phyloP scores from a whole-genome alignment of 441 rosid genomes.

The Adansonia madagascariensis region DNA sequence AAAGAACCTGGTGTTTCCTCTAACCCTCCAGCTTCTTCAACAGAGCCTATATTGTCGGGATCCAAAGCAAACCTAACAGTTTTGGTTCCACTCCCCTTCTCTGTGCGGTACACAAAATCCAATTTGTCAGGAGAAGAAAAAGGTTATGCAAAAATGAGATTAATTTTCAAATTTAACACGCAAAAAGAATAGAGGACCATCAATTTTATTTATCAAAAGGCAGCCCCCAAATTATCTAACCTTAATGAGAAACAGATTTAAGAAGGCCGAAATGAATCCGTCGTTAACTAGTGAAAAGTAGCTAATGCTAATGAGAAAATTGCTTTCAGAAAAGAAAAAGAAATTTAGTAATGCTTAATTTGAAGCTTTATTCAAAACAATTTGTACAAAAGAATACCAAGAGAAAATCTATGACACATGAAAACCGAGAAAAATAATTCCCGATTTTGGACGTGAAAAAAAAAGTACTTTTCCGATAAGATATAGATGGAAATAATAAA shows the following conservation, averaged over 20 bases:
- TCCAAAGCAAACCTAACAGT: slow-evolving; percentile 34
- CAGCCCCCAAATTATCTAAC: neutral
- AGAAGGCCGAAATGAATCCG: neutral
- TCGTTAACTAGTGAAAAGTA: neutral
- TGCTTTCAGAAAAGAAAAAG: neutral
- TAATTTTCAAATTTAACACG: neutral
- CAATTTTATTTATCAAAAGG: neutral
- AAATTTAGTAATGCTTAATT: neutral
- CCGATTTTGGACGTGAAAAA: too few species aligned
- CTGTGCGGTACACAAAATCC: slow-evolving; percentile 40
- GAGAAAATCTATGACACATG: neutral
- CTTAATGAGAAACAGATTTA: neutral
- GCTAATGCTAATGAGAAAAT: neutral
- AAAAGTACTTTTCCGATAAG: neutral
- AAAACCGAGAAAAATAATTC: neutral
- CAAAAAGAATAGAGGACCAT: neutral
- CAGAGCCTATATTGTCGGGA: slow-evolving; percentile 30
- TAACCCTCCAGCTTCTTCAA: slow-evolving; percentile 37
- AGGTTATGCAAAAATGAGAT: neutral
- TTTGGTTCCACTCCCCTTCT: slow-evolving; percentile 39
- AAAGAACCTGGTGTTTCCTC: slow-evolving; percentile 46
- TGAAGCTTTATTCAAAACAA: neutral
- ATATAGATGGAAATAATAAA: too few species aligned
- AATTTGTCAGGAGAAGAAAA: slow-evolving; percentile 5
- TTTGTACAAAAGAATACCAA: neutral